Evolutionary conservation across 1,139 yeast genomes (phyloP), one percentile per base, ranked within the genome.

Genomic region (Hemisphaericaspora xylofermentans): DNA sequence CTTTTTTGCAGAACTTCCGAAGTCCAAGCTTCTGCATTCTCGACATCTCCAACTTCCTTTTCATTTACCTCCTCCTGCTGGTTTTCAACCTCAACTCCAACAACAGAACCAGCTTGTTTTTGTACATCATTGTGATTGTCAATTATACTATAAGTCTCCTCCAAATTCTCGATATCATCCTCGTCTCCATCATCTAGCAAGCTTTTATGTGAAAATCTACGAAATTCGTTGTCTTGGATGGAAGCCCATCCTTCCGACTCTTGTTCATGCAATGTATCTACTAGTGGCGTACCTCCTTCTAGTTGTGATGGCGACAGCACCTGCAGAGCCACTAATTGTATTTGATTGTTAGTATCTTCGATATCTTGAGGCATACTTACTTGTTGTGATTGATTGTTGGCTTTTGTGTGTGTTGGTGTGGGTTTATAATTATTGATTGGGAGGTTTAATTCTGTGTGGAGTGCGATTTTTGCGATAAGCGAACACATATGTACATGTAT

Each of bases 101-200:
- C 34, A 35, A 27, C 39, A 18, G 21, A 28, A 17, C 18, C 21
- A 33, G 13, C 30, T 19, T 35, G 6, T 24, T 4, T n/a, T 4
- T 6, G 10, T 24, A 4, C 38, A 24, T 36, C 39, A 2, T 22
- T 37, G 37, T 25, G 24, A 25, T 24, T 22, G 22, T 22, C 33
- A 30, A 25, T 18, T 17, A 22, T 13, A 12, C 27, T 18, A 24
- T 26, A 15, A 12, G 16, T 18, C 13, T 31, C 22, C 6, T 36
- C 39, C 24, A 36, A 36, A 36, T 36, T 36, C 25, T 36, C 39
- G 17, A 36, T 30, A 31, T 36, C 39, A 12, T 36, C 39, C 25
- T 36, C 39, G 19, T 30, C 30, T 31, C 34, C 34, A 9, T 30
- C 35, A 36, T 36, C 39, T 9, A 36, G 24, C 9, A 36, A 31